Conservation (phyloP, 2,329 filamentous ascomycete genomes). For the Didymosphaeria variabile region DNA sequence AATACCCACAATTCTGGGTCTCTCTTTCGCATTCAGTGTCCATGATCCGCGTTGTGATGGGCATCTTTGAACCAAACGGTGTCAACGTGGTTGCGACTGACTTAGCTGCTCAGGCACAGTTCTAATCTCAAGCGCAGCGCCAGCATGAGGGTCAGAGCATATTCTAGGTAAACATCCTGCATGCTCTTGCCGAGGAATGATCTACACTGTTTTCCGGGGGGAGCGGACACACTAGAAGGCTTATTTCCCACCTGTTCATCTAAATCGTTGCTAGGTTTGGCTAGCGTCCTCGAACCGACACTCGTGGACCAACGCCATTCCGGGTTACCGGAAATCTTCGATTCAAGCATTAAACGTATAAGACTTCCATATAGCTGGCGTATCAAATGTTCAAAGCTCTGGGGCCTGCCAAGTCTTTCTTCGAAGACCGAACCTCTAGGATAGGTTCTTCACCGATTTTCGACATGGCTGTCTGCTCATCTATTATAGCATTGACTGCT, state of each 20-base stretch:
- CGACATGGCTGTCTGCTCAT: constrained; percentile 2
- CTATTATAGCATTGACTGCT: constrained; percentile 24
- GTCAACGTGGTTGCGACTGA: too few relatives aligned
- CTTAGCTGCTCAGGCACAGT: too few relatives aligned
- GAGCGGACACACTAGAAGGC: constrained; percentile 31
- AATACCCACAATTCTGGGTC: background rate
- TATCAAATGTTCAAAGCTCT: constrained; percentile 1
- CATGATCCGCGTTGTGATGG: too few relatives aligned
- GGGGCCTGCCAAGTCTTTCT: constrained; percentile 10
- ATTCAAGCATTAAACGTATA: constrained; percentile 8
- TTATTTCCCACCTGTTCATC: constrained; percentile 35
- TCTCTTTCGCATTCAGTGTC: too few relatives aligned
- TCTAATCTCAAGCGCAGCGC: too few relatives aligned
- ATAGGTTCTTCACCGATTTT: background rate
- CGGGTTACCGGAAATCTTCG: constrained; percentile 35
- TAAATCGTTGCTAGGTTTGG: constrained; percentile 24
- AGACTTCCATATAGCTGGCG: constrained; percentile 10
- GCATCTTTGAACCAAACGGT: too few relatives aligned
- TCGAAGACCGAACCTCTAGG: background rate
- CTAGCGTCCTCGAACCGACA: constrained; percentile 24
- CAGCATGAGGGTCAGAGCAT: too few relatives aligned
- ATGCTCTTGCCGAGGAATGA: constrained; percentile 38
- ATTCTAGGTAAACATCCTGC: background rate
- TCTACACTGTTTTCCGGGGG: constrained; percentile 35
- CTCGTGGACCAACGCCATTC: constrained; percentile 31